A percentile compares a stretch with the other conserved stretches of the same genome.
phyloP scores from a whole-genome alignment of 441 rosid species.

The Adansonia rubrostipa region DNA sequence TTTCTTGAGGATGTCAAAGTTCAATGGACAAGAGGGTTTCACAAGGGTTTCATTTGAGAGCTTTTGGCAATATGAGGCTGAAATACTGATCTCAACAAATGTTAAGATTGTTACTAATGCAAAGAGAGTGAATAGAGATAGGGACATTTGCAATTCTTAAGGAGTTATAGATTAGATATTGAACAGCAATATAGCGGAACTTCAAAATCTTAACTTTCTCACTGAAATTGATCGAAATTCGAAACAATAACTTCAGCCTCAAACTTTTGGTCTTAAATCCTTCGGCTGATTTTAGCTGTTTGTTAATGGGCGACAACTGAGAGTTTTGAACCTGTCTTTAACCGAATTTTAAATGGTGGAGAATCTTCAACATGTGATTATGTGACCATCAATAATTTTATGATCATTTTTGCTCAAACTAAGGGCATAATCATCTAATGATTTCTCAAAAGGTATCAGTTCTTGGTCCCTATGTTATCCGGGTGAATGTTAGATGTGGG shows the following conservation, averaged over 20 bases:
- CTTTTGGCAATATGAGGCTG: not conserved
- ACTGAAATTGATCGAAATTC: not conserved
- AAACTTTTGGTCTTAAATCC: slow-evolving; percentile 11
- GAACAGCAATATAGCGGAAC: slow-evolving; percentile 16
- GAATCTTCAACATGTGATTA: not conserved
- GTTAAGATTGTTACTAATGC: slow-evolving; percentile 14
- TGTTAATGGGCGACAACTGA: slow-evolving; percentile 25
- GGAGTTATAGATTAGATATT: not conserved
- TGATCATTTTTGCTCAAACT: not conserved
- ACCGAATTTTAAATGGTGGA: not conserved
- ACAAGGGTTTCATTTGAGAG: slow-evolving; percentile 7
- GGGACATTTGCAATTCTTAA: slow-evolving; percentile 28
- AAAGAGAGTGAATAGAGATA: slow-evolving; percentile 13
- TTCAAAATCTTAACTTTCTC: not conserved
- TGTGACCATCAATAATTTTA: not conserved
- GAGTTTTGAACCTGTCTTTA: slow-evolving; percentile 30
- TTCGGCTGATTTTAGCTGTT: slow-evolving; percentile 36
- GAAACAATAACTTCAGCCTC: not conserved
- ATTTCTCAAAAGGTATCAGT: not conserved
- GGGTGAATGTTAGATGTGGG: too few relatives aligned
- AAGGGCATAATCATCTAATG: not conserved
- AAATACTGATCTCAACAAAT: slow-evolving; percentile 1
- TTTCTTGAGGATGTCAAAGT: slow-evolving; percentile 41
- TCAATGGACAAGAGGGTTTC: slow-evolving; percentile 44
- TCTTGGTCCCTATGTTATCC: not conserved